Evolutionary conservation across 2,329 filamentous ascomycete genomes (phyloP).

Genomic region (Zymoseptoria tritici): DNA sequence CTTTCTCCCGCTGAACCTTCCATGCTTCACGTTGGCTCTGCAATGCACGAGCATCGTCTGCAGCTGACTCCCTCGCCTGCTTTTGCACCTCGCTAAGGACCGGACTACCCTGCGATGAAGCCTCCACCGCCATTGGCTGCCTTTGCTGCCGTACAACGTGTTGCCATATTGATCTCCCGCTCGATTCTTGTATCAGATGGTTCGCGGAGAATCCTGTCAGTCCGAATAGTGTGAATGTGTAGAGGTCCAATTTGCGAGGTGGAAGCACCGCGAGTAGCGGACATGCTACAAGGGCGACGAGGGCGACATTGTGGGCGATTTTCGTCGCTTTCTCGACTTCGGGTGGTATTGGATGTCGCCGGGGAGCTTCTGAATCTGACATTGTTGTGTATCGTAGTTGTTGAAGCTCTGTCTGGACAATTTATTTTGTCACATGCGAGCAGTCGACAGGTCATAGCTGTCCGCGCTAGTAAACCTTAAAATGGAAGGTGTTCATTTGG

Average conservation of each 20-base stretch:
- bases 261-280: slow-evolving; percentile 50
- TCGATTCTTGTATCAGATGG: slow-evolving; percentile 37
- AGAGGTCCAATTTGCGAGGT: slow-evolving; percentile 55
- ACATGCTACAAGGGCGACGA: slow-evolving; percentile 45
- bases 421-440: background rate
- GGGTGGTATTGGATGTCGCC: slow-evolving; percentile 17
- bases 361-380: slow-evolving; percentile 12
- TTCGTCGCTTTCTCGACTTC: slow-evolving; percentile 25
- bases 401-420: background rate
- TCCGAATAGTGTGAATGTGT: slow-evolving; percentile 48
- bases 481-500: background rate
- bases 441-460: background rate
- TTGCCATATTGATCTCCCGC: slow-evolving; percentile 25
- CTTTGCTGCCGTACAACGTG: slow-evolving; percentile 16
- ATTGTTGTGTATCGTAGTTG: background rate
- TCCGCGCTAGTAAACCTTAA: background rate
- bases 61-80: slow-evolving; percentile 2
- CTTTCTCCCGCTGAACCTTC: slow-evolving; percentile 36
- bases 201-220: slow-evolving; percentile 45
- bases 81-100: slow-evolving; percentile 9
- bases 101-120: slow-evolving; percentile 7
- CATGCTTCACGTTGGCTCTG: slow-evolving; percentile 36
- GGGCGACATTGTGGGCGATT: slow-evolving; percentile 39
- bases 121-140: background rate
- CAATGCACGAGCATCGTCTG: slow-evolving; percentile 5